A percentile compares a stretch with the other conserved stretches of the same genome.
Conservation (phyloP, 2,329 filamentous ascomycete genomes). For the Grosmannia clavigera region DNA sequence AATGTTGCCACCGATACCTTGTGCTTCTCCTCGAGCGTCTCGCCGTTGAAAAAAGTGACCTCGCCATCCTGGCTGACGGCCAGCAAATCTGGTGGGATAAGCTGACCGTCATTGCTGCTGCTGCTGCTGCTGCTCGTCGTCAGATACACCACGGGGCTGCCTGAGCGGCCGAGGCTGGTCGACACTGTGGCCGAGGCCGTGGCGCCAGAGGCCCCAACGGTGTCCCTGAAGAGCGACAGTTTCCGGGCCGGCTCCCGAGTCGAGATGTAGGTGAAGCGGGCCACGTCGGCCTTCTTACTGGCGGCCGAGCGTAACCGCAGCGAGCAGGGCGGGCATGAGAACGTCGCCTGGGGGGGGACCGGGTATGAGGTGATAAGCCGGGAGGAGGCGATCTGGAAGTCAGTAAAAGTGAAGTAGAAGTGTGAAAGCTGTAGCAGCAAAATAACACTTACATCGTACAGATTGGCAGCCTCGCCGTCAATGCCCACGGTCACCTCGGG, state of each 20-base stretch:
- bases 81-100: slow-evolving; percentile 29
- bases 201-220: slow-evolving; percentile 36
- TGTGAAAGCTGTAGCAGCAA: not conserved
- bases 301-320: slow-evolving; percentile 36
- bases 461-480: slow-evolving; percentile 52
- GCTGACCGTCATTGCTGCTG: not conserved
- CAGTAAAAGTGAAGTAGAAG: not conserved
- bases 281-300: slow-evolving; percentile 21
- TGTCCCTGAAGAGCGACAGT: slow-evolving; percentile 48
- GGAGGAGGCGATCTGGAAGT: slow-evolving; percentile 42
- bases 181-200: slow-evolving; percentile 38
- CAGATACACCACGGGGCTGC: slow-evolving; percentile 29
- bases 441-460: slow-evolving; percentile 44
- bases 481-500: slow-evolving; percentile 49
- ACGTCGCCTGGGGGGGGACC: slow-evolving; percentile 50
- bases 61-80: slow-evolving; percentile 49
- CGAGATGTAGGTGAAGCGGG: slow-evolving; percentile 48
- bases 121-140: slow-evolving; percentile 18
- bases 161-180: slow-evolving; percentile 21
- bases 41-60: slow-evolving; percentile 46
- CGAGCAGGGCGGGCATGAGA: slow-evolving; percentile 50
- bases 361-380: slow-evolving; percentile 54
- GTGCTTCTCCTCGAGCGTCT: slow-evolving; percentile 37
- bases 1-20: slow-evolving; percentile 29
- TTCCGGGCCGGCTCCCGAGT: slow-evolving; percentile 37